Conservation (phyloP, 495 filamentous ascomycete genomes). For the Polyplosphaeria fusca region DNA sequence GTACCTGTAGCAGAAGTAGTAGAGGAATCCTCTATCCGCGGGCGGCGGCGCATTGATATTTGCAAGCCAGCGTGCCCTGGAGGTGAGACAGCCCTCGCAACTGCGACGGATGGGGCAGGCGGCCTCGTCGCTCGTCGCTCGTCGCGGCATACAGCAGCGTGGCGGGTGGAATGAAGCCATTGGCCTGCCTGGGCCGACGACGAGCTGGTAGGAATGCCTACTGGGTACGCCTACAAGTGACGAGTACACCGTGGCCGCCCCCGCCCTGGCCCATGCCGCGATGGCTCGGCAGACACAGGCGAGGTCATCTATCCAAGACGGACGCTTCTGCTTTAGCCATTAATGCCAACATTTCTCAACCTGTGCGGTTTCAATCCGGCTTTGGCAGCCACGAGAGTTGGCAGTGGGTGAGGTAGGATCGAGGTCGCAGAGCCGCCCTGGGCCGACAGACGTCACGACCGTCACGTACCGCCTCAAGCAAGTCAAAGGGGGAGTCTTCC, state of each 20-base stretch:
- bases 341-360: conserved; percentile 5
- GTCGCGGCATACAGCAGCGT: background rate
- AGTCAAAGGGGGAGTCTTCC: too few species aligned
- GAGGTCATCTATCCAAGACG: conserved; percentile 1
- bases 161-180: background rate
- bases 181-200: background rate
- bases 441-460: too few species aligned
- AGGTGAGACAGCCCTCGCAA: background rate
- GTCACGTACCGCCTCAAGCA: too few species aligned
- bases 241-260: too few species aligned
- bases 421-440: too few species aligned
- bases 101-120: conserved; percentile 18
- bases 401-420: background rate
- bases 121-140: background rate
- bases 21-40: too few species aligned
- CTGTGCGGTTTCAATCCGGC: background rate
- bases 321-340: background rate
- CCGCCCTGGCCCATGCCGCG: too few species aligned
- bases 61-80: background rate
- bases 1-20: too few species aligned
- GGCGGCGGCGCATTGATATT: background rate
- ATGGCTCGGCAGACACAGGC: too few species aligned
- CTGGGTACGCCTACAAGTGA: background rate
- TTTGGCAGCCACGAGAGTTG: background rate
- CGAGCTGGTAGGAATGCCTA: background rate